Conservation (phyloP, 352 stramenopile species). For the Pythium dissimile region DNA sequence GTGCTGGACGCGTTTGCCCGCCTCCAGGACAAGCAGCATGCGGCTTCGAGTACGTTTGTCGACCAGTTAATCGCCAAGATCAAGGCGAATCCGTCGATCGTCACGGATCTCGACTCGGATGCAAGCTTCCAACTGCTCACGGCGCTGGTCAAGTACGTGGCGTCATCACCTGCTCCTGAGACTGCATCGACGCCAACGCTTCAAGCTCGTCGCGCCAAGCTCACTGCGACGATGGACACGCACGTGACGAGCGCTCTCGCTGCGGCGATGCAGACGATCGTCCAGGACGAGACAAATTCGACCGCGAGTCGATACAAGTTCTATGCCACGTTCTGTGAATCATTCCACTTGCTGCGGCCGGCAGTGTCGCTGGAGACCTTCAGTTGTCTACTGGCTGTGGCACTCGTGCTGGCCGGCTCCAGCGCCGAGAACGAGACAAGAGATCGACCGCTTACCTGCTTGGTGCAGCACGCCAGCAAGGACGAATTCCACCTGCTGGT, state of each 20-base stretch:
- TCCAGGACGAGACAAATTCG: conserved; percentile 7
- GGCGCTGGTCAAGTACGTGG: conserved; percentile 53
- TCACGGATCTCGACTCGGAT: conserved; percentile 5
- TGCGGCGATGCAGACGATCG: conserved; percentile 43
- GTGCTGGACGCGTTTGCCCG: conserved; percentile 20
- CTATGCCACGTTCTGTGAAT: conserved; percentile 49
- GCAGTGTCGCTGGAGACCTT: conserved; percentile 52
- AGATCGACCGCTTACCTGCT: conserved; percentile 1
- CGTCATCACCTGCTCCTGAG: conserved; percentile 3
- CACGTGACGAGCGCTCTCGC: conserved; percentile 33
- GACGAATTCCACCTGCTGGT: conserved; percentile 68
- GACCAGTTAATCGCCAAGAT: conserved; percentile 28
- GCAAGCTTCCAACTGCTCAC: conserved; percentile 42
- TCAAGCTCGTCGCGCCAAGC: background rate
- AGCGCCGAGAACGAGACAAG: background rate
- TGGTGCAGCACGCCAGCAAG: conserved; percentile 63
- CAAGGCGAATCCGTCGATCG: background rate
- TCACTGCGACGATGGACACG: conserved; percentile 14
- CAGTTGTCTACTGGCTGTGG: conserved; percentile 57
- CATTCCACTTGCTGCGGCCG: conserved; percentile 44
- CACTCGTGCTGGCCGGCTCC: conserved; percentile 26
- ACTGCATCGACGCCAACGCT: background rate
- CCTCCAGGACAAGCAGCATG: conserved; percentile 22
- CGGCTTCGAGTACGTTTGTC: conserved; percentile 22
- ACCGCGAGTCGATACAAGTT: conserved; percentile 34